Conservation (phyloP, 345 rosid genomes). For the Aquilaria yunnanensis region DNA sequence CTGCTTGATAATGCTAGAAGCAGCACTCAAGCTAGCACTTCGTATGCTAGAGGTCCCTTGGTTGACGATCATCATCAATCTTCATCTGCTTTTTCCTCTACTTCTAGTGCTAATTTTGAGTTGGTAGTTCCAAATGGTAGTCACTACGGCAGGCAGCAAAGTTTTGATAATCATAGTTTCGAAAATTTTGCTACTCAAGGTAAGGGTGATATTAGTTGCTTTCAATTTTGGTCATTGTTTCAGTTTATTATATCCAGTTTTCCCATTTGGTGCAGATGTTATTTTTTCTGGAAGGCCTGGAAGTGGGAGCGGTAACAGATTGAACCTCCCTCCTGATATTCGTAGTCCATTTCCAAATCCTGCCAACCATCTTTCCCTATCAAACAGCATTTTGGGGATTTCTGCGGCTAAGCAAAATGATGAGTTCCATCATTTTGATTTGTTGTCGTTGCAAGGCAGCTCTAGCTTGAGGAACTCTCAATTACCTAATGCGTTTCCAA, state of each 20-base stretch:
- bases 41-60: background rate
- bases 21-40: no score
- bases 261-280: slow-evolving; percentile 31
- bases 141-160: slow-evolving; percentile 11
- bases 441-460: slow-evolving; percentile 46
- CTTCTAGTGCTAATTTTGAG: slow-evolving; percentile 11
- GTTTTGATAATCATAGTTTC: slow-evolving; percentile 23
- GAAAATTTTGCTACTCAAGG: slow-evolving; percentile 28
- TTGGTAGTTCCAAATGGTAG: slow-evolving; percentile 14
- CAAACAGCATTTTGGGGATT: slow-evolving; percentile 27
- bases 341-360: slow-evolving; percentile 21
- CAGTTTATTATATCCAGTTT: slow-evolving; percentile 9
- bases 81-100: slow-evolving; percentile 16
- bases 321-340: slow-evolving; percentile 17
- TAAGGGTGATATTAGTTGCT: slow-evolving; percentile 36
- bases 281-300: slow-evolving; percentile 43
- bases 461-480: slow-evolving; percentile 26
- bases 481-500: slow-evolving; percentile 28
- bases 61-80: slow-evolving; percentile 13
- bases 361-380: slow-evolving; percentile 22
- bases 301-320: slow-evolving; percentile 20
- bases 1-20: slow-evolving; percentile 15
- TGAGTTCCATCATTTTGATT: slow-evolving; percentile 56
- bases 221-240: slow-evolving; percentile 11
- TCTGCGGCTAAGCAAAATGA: slow-evolving; percentile 33